Evolutionary conservation across 176 grass and related monocot genomes (phyloP).

Genomic region (Themeda triandra): DNA sequence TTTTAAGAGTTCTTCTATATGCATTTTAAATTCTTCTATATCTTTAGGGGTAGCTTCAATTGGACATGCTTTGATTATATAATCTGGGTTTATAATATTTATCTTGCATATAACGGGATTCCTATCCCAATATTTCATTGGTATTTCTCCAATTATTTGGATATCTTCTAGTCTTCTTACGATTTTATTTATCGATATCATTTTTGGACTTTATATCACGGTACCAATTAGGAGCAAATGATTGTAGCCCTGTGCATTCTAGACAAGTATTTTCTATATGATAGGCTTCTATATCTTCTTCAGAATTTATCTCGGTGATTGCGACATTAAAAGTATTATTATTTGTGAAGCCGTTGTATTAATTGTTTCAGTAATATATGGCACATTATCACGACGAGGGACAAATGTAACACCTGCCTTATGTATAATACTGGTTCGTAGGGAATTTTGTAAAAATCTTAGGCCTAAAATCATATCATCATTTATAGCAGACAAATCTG

Average conservation of each 20-base stretch:
- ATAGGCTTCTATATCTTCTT: neutral
- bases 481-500: no score
- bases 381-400: no score
- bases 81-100: neutral
- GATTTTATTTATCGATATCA: neutral
- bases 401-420: no score
- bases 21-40: conserved; percentile 1
- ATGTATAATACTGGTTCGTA: neutral
- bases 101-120: neutral
- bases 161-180: neutral
- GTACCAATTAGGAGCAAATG: neutral
- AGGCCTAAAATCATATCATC: no score
- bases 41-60: neutral
- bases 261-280: neutral
- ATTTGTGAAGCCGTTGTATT: no score
- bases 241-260: neutral
- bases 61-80: neutral
- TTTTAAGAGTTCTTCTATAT: neutral
- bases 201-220: neutral
- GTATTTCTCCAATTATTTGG: neutral
- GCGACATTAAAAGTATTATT: neutral
- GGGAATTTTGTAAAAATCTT: neutral
- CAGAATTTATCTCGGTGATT: neutral
- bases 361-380: no score
- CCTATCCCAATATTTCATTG: neutral